Conservation (phyloP, 176 grass and related monocot genomes). For the Rhipidocladum racemiflorum region DNA sequence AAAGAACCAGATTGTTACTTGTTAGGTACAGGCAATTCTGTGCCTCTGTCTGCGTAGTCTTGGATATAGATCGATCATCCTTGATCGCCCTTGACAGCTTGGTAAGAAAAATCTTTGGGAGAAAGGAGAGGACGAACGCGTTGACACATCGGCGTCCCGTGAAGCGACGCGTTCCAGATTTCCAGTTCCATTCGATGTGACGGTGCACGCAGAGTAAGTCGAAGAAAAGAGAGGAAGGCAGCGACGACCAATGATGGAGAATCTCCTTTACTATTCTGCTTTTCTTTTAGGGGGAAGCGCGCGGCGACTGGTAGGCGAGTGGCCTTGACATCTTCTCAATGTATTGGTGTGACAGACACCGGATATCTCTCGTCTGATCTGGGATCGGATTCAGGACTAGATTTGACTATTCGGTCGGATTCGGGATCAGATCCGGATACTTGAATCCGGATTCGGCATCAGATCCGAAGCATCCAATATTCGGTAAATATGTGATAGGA, state of each 20-base stretch:
- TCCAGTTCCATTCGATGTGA: conserved; percentile 13
- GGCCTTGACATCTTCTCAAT: neutral
- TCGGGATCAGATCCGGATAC: too few species aligned
- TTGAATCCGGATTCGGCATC: too few species aligned
- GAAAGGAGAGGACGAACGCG: conserved; percentile 34
- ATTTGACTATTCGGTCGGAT: too few species aligned
- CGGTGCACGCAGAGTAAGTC: neutral
- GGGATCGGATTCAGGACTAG: too few species aligned
- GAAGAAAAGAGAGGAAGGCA: neutral
- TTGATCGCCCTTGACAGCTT: neutral
- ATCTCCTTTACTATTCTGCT: conserved; percentile 12
- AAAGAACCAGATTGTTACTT: neutral
- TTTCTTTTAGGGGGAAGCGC: conserved; percentile 29
- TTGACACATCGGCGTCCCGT: conserved; percentile 13
- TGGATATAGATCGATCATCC: neutral
- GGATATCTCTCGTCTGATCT: too few species aligned
- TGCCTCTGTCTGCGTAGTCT: too few species aligned
- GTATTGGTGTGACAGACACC: neutral
- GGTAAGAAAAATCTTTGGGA: neutral
- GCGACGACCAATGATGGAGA: conserved; percentile 9
- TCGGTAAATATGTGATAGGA: too few species aligned
- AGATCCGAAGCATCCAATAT: too few species aligned
- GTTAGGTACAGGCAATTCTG: neutral
- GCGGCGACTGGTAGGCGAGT: conserved; percentile 49
- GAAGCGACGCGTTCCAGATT: neutral